Evolutionary conservation across 1,284 basidiomycete species (phyloP).

Genomic region (Pseudozyma pruni): DNA sequence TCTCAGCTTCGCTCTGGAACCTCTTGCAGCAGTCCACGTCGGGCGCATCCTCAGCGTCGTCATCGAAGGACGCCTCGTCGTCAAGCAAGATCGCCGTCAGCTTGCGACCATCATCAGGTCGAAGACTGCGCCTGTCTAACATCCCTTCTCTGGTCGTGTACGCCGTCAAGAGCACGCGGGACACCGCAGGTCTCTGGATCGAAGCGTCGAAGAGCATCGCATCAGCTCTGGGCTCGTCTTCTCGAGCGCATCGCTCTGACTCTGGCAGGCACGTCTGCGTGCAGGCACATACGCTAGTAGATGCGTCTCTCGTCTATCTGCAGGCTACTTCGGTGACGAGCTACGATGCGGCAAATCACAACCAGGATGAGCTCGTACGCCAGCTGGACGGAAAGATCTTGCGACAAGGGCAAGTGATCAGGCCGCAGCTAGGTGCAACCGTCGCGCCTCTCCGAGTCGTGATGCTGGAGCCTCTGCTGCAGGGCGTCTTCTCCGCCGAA

Average conservation of each 20-base stretch:
- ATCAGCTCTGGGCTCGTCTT: slow-evolving; percentile 10
- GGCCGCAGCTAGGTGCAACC: slow-evolving; percentile 9
- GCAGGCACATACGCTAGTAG: slow-evolving; percentile 25
- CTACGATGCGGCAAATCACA: slow-evolving; percentile 27
- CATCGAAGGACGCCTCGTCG: slow-evolving; percentile 2
- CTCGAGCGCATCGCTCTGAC: slow-evolving; percentile 15
- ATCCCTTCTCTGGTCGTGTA: slow-evolving; percentile 22
- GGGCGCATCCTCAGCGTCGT: not conserved
- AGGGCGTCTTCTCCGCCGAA: slow-evolving; percentile 46
- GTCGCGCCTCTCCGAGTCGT: slow-evolving; percentile 32
- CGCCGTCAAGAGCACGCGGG: slow-evolving; percentile 23
- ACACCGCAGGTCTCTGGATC: slow-evolving; percentile 22
- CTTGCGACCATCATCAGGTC: slow-evolving; percentile 25
- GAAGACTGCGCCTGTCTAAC: slow-evolving; percentile 12
- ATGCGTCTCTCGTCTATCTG: slow-evolving; percentile 49
- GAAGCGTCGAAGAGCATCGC: slow-evolving; percentile 30
- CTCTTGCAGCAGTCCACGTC: slow-evolving; percentile 1
- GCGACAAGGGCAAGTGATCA: slow-evolving; percentile 42
- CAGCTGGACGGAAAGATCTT: slow-evolving; percentile 46
- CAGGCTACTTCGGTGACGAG: slow-evolving; percentile 37
- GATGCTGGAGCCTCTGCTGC: slow-evolving; percentile 61
- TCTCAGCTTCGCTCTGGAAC: slow-evolving; percentile 27
- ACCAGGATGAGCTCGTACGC: slow-evolving; percentile 25
- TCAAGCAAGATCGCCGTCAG: slow-evolving; percentile 12
- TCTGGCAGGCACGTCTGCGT: slow-evolving; percentile 17